Base-by-base conservation (phyloP, 2,329 filamentous ascomycete genomes). In the Lojkania enalia region DNA sequence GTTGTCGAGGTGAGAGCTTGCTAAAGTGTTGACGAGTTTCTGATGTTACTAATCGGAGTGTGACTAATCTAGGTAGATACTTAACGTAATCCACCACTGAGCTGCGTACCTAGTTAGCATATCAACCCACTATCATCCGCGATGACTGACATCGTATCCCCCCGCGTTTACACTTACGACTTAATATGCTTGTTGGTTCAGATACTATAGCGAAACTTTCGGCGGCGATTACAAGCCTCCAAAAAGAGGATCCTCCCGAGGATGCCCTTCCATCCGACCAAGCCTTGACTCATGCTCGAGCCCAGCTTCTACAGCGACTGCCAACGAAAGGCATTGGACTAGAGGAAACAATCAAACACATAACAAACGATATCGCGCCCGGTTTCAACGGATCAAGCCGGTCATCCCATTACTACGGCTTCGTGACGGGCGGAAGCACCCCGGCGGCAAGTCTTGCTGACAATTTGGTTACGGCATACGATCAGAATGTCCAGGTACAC, bases 401-500 rank as follows among this genome's bases (percentile, higher is more conserved):
- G 20, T 71, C 69, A 7, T 55, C 66, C 16, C 62, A 64, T 13
- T 70, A 95, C 75, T 95, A 89, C 67, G 91, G 90, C 47, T 96
- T 96, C 66, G 87, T 96, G 4, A 95, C 86, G 0, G 92, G 92
- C 33, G 87, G 89, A 12, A 77, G 79, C 5, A 87, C 91, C 0
- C 88, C 90, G 4, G 83, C 90, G 18, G 90, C 90, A 21, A 79
- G 86, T 55, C 81, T 88, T 42, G 91, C 90, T 1, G 92, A 96
- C 66, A 87, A 90, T 52, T 71, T 96, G n/a, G 90, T 92, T 49
- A 85, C 85, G 4, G 79, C 82, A 6, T 80, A 86, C 49, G 91
- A 96, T 64, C 89, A 95, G 65, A 96, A 91, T 67, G 84, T 90
- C 3, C 80, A 85, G 46, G 88, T 95, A 1, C 90, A 96, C 66